Base-by-base conservation (phyloP, 2,329 filamentous ascomycete genomes). In the Byssoonygena ceratinophila region DNA sequence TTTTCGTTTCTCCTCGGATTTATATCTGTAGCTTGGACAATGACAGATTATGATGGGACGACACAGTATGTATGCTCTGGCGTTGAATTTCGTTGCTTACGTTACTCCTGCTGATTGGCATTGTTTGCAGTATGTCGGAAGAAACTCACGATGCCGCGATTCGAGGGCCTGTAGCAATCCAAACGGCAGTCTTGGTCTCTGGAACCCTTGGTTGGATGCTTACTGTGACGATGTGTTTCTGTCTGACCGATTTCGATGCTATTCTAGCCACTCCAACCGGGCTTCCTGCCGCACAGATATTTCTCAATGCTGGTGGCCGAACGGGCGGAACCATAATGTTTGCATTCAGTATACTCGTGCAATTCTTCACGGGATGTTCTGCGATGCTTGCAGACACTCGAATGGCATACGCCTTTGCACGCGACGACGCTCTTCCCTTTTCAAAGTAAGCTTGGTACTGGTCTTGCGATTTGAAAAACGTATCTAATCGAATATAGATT, bases 11-110 rank as follows among this genome's bases (percentile, higher is more conserved):
- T 83, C 8, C 68, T 83, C 5, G 78, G 78, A 53, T 78, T 69
- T 46, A 68, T 71, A 40, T 63, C 61, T 9, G 66, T 71, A 7
- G 66, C 67, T 39, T 71, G 67, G 66, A 81, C 79, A n/a, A 83
- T 84, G 80, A 84, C 80, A 4, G 80, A 83, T 61, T 83, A 83
- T 61, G 80, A 83, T 59, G 80, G 77, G 43, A 84, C 81, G 9
- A 82, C 80, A 4, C 81, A 83, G 75, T 77, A 66, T 63, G 72
- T 66, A 34, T 34, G 3, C 7, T 32, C n/a, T 46, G 41, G 39
- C 52, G 41, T 55, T 44, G n/a, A n/a, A 46, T 1, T 12, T 1
- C 23, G n/a, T n/a, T n/a, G n/a, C n/a, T n/a, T n/a, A n/a, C n/a
- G n/a, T n/a, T n/a, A n/a, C n/a, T n/a, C n/a, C n/a, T 46, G 18